Percentiles rank a stretch among this genome's conserved stretches.
phyloP scores from a whole-genome alignment of 192 early-diverging fungal species.

The Backusella liffmaniae region DNA sequence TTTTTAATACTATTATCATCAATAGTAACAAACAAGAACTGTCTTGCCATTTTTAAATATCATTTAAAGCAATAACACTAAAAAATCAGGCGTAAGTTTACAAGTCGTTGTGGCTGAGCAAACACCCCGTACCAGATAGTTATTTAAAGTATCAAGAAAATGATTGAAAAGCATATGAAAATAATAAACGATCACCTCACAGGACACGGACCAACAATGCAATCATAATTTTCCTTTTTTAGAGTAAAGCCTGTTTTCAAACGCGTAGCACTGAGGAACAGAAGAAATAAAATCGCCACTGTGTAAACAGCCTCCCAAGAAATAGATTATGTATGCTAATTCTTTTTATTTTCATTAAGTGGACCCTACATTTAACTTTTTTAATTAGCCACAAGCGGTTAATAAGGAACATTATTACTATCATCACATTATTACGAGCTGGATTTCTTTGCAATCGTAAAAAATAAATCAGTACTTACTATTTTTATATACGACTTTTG shows the following conservation, averaged over 20 bases:
- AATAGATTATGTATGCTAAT: background rate
- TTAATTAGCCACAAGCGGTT: background rate
- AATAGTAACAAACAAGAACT: background rate
- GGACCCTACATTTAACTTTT: background rate
- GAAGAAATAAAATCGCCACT: background rate
- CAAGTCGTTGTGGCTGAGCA: background rate
- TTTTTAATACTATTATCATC: background rate
- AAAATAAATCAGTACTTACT: background rate
- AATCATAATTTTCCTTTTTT: background rate
- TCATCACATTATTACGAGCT: background rate
- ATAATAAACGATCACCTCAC: background rate
- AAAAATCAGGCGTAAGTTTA: background rate
- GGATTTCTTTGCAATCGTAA: background rate
- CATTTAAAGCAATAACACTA: background rate
- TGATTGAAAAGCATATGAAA: conserved; percentile 6
- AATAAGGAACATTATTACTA: background rate
- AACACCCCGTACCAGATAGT: background rate
- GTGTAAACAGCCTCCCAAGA: background rate
- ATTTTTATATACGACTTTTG: background rate
- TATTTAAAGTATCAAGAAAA: background rate
- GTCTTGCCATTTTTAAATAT: background rate
- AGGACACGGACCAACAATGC: background rate
- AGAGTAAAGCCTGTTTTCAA: background rate
- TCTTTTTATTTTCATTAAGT: background rate
- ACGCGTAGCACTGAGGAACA: background rate